A percentile compares a stretch with the other conserved stretches of the same genome.
These are phyloP conservation scores for Pichia rugopelliculosa DNA, from an alignment of 805 yeast genomes.

Conservation along the genomic window DNA sequence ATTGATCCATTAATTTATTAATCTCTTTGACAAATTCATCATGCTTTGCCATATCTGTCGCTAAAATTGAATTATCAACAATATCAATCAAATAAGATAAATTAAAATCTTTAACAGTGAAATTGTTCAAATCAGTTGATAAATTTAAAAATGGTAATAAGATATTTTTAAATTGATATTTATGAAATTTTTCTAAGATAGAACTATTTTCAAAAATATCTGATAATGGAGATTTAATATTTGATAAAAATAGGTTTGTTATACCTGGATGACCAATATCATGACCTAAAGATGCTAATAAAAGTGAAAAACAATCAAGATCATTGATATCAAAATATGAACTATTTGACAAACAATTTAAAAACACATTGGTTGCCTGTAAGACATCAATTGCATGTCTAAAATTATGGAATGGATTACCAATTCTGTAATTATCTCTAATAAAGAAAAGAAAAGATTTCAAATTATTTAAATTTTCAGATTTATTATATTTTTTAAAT, in stretches of 20 bases:
- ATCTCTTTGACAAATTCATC: conserved; percentile 57
- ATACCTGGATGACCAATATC: conserved; percentile 96
- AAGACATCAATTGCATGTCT: conserved; percentile 93
- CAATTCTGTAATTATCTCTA: conserved; percentile 72
- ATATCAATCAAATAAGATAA: conserved; percentile 3
- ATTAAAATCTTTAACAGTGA: conserved; percentile 30
- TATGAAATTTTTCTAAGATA: conserved; percentile 78
- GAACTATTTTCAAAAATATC: conserved; percentile 54
- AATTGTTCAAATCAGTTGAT: conserved; percentile 32
- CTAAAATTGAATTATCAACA: conserved; percentile 37
- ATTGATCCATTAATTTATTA: conserved; percentile 24
- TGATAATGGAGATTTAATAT: conserved; percentile 57
- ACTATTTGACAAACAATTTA: conserved; percentile 19
- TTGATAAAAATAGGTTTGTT: conserved; percentile 65
- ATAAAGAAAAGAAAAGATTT: conserved; percentile 49
- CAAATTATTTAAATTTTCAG: conserved; percentile 1
- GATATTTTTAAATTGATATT: conserved; percentile 50
- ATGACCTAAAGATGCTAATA: conserved; percentile 86
- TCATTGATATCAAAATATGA: conserved; percentile 10
- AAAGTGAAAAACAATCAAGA: conserved; percentile 47
- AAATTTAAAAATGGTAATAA: conserved; percentile 13
- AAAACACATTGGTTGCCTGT: conserved; percentile 75
- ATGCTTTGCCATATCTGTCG: conserved; percentile 94
- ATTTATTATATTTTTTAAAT: conserved; percentile 26
- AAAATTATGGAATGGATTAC: conserved; percentile 91